phyloP scores from a whole-genome alignment of 169 alveolate species.

The Plasmodium fragile region DNA sequence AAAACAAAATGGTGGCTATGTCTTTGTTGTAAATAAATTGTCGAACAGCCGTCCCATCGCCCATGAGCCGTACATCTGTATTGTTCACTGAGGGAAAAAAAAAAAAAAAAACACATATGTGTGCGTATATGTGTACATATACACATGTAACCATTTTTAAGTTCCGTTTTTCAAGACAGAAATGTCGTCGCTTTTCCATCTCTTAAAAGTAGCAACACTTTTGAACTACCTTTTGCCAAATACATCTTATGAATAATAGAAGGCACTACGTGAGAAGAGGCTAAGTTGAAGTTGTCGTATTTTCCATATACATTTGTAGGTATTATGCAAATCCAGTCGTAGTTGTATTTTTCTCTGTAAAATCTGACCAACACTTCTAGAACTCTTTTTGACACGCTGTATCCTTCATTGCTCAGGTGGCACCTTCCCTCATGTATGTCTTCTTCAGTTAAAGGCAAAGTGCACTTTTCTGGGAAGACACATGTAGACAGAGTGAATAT shows the following conservation, averaged over 20 bases:
- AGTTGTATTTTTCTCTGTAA: constrained; percentile 74
- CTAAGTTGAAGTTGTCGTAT: constrained; percentile 68
- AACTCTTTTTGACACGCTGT: constrained; percentile 74
- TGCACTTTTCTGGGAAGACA: constrained; percentile 63
- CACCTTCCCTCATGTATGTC: constrained; percentile 62
- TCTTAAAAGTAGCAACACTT: background rate
- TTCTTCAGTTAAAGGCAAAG: constrained; percentile 61
- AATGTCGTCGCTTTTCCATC: background rate
- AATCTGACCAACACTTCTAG: constrained; percentile 62
- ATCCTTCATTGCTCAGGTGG: constrained; percentile 74
- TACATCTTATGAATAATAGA: constrained; percentile 75
- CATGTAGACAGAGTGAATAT: constrained; percentile 65
- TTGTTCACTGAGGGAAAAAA: constrained; percentile 16
- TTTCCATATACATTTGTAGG: constrained; percentile 74
- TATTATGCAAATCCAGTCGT: constrained; percentile 74
- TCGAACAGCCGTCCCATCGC: constrained; percentile 55
- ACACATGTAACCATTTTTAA: background rate
- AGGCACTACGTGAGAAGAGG: constrained; percentile 52
- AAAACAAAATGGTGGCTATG: constrained; percentile 34
- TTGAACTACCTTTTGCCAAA: constrained; percentile 66
- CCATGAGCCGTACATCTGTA: constrained; percentile 48
- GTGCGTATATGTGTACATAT: background rate
- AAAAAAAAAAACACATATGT: background rate
- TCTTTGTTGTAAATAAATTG: constrained; percentile 72
- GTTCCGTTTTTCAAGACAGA: background rate